Percentiles rank a stretch among this genome's conserved stretches.
Evolutionary conservation across 1,284 basidiomycete species (phyloP).

Genomic region (Ustilago sp.): DNA sequence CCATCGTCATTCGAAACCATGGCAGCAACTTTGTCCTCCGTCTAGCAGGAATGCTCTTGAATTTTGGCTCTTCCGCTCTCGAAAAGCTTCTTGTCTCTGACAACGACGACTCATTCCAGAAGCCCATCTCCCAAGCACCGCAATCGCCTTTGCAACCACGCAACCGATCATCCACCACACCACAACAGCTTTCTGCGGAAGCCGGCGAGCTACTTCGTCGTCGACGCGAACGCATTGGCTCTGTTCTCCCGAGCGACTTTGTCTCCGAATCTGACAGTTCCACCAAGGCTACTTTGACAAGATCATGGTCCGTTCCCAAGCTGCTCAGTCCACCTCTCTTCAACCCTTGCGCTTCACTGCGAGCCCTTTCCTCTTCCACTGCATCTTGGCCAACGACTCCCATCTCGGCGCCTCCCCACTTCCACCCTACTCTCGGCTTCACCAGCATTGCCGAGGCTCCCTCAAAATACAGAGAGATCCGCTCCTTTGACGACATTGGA

Average conservation of each 20-base stretch:
- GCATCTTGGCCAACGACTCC: constrained; percentile 33
- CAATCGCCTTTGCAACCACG: constrained; percentile 26
- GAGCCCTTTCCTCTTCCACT: constrained; percentile 27
- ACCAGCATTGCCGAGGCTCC: constrained; percentile 12
- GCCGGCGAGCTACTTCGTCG: constrained; percentile 36
- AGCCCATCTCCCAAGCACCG: background rate
- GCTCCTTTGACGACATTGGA: constrained; percentile 33
- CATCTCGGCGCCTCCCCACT: constrained; percentile 9
- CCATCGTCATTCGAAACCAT: constrained; percentile 29
- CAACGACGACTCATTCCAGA: constrained; percentile 6
- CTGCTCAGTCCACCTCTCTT: constrained; percentile 40
- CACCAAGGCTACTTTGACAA: constrained; percentile 15
- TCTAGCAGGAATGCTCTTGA: constrained; percentile 43
- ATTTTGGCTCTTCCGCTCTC: constrained; percentile 43
- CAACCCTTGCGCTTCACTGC: constrained; percentile 32
- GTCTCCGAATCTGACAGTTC: background rate
- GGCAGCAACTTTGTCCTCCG: constrained; percentile 42
- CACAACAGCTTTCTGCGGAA: constrained; percentile 36
- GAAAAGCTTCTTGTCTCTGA: constrained; percentile 25
- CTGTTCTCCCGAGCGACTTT: constrained; percentile 15
- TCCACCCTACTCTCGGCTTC: constrained; percentile 33
- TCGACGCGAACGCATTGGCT: constrained; percentile 31
- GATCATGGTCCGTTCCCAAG: constrained; percentile 42
- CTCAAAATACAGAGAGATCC: constrained; percentile 17
- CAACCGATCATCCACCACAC: constrained; percentile 33